Base-by-base conservation (phyloP, 352 stramenopile genomes). In the Globisporangium cystogenes region DNA sequence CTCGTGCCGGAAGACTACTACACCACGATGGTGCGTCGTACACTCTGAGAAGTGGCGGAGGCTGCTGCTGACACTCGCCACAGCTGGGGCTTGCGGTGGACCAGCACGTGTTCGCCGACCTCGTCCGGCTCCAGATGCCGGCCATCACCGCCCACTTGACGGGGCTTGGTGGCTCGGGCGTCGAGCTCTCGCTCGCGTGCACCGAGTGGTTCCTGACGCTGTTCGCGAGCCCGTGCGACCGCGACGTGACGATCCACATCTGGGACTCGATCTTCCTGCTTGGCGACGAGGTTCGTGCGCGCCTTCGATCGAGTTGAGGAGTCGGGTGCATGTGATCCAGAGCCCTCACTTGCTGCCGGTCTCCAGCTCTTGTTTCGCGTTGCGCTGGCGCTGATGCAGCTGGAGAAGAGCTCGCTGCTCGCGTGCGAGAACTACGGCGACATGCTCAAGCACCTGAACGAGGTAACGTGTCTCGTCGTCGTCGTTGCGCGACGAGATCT, bases 131-230 rank as follows among this genome's bases (percentile, higher is more conserved):
- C 18, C 81, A 93, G 45, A 77, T 76, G 20, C 81, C 81, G 2
- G 71, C 90, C 4, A 68, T 95, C 53, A 77, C 74, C 0, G 71
- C 86, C 4, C 72, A 83, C 40, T 54, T 92, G 11, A 63, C 68
- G 21, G 67, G 74, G 14, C 69, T 95, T 15, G 85, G 85, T 20
- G 85, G 82, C n/a, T 90, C 83, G 8, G 79, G 82, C 16, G 86
- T 92, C 67, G 85, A 95, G 43, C 65, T 95, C 0, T 95, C 85
- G 4, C 65, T 95, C 15, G 83, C 85, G 11, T 93, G 85, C 45
- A 95, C 82, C 0, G 85, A 95, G 58, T 95, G 85, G 85, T 95
- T 95, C 36, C 61, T 93, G 51, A 95, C 85, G 14, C 64, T 93
- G 3, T 95, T 95, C 60, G 77, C 82, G 14, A 95, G 85, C 53